These are phyloP conservation scores for Asterophora parasitica DNA, from an alignment of 768 basidiomycete genomes.

Conservation along the genomic window DNA sequence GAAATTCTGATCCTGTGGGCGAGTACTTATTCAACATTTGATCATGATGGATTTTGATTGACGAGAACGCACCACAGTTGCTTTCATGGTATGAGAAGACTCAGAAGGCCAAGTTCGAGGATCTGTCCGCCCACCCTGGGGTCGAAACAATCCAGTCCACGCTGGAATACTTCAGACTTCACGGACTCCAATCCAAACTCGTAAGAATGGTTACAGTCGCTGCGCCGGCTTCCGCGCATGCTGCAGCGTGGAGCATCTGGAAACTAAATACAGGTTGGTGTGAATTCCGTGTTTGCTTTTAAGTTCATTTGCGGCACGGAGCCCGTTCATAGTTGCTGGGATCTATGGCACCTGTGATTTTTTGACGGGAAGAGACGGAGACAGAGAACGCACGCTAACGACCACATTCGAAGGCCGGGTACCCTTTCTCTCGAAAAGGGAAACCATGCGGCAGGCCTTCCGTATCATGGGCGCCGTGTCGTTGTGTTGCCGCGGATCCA, in stretches of 20 bases:
- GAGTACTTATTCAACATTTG: no score
- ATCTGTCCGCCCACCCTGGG: slow-evolving; percentile 34
- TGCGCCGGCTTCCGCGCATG: slow-evolving; percentile 49
- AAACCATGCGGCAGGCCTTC: slow-evolving; percentile 36
- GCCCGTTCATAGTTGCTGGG: slow-evolving; percentile 53
- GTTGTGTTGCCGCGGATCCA: slow-evolving; percentile 44
- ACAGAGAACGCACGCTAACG: slow-evolving; percentile 39
- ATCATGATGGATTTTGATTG: no score
- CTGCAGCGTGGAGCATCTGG: slow-evolving; percentile 49
- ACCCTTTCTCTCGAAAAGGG: slow-evolving; percentile 36
- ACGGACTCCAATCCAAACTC: no score
- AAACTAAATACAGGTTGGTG: slow-evolving; percentile 50
- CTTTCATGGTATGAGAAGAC: slow-evolving; percentile 38
- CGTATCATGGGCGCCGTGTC: slow-evolving; percentile 34
- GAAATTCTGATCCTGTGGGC: slow-evolving; percentile 37
- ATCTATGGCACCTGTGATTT: slow-evolving; percentile 32
- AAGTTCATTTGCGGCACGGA: slow-evolving; percentile 41
- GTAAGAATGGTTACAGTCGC: slow-evolving; percentile 44
- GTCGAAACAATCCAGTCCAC: slow-evolving; percentile 44
- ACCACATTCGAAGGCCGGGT: slow-evolving; percentile 37
- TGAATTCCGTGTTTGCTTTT: slow-evolving; percentile 34
- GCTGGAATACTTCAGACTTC: slow-evolving; percentile 36
- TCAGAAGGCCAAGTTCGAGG: slow-evolving; percentile 18
- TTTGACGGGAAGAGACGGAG: neutral
- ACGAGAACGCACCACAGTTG: slow-evolving; percentile 30